phyloP scores from a whole-genome alignment of 164 flowering plant species.

The Vitis rotundifolia region DNA sequence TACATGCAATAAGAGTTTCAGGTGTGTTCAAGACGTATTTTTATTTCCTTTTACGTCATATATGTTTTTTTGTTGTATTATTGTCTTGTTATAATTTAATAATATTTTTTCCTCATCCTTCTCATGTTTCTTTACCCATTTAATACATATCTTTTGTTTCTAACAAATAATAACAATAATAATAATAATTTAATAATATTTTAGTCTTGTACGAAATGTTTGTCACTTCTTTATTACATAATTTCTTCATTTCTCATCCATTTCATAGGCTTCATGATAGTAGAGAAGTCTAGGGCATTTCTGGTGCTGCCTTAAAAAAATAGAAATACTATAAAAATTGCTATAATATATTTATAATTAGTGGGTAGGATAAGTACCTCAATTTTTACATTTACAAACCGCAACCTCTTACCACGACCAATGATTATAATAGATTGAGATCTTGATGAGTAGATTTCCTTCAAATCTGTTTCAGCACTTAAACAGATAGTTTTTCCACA shows the following conservation, averaged over 20 bases:
- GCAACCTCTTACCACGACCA: conserved; percentile 89
- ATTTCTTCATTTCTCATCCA: background rate
- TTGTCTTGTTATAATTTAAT: background rate
- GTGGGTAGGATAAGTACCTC: conserved; percentile 53
- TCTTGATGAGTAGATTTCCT: conserved; percentile 37
- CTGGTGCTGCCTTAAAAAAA: background rate
- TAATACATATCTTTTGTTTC: no score
- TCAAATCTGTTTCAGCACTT: conserved; percentile 47
- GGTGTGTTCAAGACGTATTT: background rate
- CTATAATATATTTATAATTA: background rate
- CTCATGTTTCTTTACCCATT: no score
- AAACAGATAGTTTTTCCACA: conserved; percentile 80
- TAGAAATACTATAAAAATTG: background rate
- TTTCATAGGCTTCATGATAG: background rate
- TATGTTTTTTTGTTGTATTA: background rate
- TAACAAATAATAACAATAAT: no score
- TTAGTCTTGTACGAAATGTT: background rate
- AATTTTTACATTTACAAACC: conserved; percentile 86
- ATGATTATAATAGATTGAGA: conserved; percentile 66
- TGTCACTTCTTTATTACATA: background rate
- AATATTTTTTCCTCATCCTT: background rate
- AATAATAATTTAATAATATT: background rate
- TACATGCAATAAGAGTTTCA: background rate
- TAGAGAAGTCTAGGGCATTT: background rate
- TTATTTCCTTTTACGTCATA: no score